phyloP scores from a whole-genome alignment of 2,329 filamentous ascomycete species.

The Laburnicola sp. region DNA sequence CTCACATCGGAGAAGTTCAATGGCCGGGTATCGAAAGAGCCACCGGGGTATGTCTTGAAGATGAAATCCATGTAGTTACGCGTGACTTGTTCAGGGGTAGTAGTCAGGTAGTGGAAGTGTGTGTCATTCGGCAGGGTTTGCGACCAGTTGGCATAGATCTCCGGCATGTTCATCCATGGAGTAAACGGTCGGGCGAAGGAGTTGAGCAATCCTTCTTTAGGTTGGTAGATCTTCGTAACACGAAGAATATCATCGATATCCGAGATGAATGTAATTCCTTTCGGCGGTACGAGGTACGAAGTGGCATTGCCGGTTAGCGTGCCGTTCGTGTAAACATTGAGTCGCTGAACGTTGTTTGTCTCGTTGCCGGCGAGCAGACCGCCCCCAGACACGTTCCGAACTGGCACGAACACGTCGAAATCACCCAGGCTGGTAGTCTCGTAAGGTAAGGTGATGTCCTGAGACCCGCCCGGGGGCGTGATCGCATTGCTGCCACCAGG shows the following conservation, averaged over 20 bases:
- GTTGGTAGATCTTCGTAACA: constrained; percentile 79
- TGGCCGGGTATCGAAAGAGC: constrained; percentile 73
- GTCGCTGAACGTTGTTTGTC: constrained; percentile 65
- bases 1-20: constrained; percentile 76
- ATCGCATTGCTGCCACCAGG: constrained; percentile 55
- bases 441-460: constrained; percentile 66
- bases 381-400: constrained; percentile 60
- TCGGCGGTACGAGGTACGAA: constrained; percentile 72
- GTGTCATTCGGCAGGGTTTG: constrained; percentile 62
- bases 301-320: constrained; percentile 71
- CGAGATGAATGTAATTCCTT: constrained; percentile 71
- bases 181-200: constrained; percentile 72
- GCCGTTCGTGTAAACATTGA: constrained; percentile 69
- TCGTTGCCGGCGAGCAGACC: constrained; percentile 64
- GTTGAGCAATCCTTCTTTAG: constrained; percentile 73
- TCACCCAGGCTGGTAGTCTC: constrained; percentile 69
- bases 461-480: constrained; percentile 61
- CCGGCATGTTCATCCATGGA: constrained; percentile 78
- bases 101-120: constrained; percentile 83
- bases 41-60: constrained; percentile 74
- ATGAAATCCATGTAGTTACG: constrained; percentile 80
- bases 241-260: constrained; percentile 81
- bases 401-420: constrained; percentile 70
- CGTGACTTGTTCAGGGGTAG: constrained; percentile 76
- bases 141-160: constrained; percentile 76